Evolutionary conservation across 441 rosid species (phyloP).

Genomic region (Populus hybrid): DNA sequence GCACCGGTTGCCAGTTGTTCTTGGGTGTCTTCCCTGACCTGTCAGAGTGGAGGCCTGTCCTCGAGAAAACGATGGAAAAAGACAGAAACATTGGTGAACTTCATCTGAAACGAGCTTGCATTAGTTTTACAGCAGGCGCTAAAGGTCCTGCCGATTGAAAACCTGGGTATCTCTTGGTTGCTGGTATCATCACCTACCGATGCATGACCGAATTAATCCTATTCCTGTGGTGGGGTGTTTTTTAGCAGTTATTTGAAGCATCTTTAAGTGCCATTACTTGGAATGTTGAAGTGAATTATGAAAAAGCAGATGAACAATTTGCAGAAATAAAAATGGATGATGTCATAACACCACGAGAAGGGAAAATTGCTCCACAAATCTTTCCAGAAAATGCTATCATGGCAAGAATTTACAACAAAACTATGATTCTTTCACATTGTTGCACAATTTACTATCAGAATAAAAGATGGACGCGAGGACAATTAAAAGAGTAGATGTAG

Average conservation of each 20-base stretch:
- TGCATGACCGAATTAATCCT: neutral
- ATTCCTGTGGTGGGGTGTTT: neutral
- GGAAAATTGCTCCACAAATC: neutral
- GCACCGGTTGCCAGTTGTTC: neutral
- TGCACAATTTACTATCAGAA: conserved; percentile 2
- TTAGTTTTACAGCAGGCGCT: neutral
- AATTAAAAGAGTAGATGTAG: conserved; percentile 20
- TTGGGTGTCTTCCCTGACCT: neutral
- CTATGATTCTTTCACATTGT: conserved; percentile 1
- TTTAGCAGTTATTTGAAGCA: neutral
- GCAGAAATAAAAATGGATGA: neutral
- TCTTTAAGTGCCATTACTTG: neutral
- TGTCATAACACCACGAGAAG: neutral
- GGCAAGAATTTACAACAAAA: neutral
- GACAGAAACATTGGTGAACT: neutral
- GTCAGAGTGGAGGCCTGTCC: neutral
- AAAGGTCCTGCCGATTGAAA: neutral
- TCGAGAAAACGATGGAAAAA: neutral
- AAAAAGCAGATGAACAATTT: too few relatives aligned
- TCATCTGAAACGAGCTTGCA: neutral
- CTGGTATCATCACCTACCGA: neutral
- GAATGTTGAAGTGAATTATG: neutral
- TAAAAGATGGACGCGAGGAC: conserved; percentile 14
- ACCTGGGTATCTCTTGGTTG: neutral
- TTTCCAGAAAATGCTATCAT: neutral